phyloP scores from a whole-genome alignment of 768 basidiomycete genomes.

The Tricholoma furcatifolium region DNA sequence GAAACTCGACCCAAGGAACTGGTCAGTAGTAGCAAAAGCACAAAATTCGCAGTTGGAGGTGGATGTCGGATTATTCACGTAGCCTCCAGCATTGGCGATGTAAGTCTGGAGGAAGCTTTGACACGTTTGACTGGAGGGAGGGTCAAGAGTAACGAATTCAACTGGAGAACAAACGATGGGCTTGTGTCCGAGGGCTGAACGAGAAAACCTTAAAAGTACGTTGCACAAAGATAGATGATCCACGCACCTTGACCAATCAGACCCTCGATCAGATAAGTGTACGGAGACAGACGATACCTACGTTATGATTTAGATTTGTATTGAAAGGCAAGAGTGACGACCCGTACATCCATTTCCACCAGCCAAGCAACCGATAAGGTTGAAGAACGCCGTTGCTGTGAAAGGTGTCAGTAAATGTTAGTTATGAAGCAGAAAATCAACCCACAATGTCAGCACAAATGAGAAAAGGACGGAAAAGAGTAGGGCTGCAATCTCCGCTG shows the following conservation, averaged over 20 bases:
- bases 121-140: slow-evolving; percentile 61
- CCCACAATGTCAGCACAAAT: slow-evolving; percentile 64
- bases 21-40: slow-evolving; percentile 48
- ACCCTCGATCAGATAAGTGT: slow-evolving; percentile 51
- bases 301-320: neutral
- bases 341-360: slow-evolving; percentile 73
- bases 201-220: slow-evolving; percentile 28
- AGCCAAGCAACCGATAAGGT: slow-evolving; percentile 56
- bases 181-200: slow-evolving; percentile 49
- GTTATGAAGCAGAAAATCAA: slow-evolving; percentile 15
- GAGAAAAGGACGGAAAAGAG: slow-evolving; percentile 59
- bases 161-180: slow-evolving; percentile 52
- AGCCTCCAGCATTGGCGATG: slow-evolving; percentile 54
- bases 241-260: slow-evolving; percentile 44
- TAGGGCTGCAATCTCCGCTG: slow-evolving; percentile 57
- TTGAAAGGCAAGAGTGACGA: neutral
- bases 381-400: slow-evolving; percentile 65
- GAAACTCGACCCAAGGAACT: slow-evolving; percentile 53
- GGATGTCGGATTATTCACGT: slow-evolving; percentile 53
- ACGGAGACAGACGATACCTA: slow-evolving; percentile 44
- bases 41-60: slow-evolving; percentile 56
- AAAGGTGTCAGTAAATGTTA: neutral
- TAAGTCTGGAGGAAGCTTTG: slow-evolving; percentile 47
- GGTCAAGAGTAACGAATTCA: slow-evolving; percentile 62
- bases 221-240: slow-evolving; percentile 23